Evolutionary conservation across 768 basidiomycete genomes (phyloP), one percentile per base, ranked within the genome.

Genomic region (Phylloporus arenicola): DNA sequence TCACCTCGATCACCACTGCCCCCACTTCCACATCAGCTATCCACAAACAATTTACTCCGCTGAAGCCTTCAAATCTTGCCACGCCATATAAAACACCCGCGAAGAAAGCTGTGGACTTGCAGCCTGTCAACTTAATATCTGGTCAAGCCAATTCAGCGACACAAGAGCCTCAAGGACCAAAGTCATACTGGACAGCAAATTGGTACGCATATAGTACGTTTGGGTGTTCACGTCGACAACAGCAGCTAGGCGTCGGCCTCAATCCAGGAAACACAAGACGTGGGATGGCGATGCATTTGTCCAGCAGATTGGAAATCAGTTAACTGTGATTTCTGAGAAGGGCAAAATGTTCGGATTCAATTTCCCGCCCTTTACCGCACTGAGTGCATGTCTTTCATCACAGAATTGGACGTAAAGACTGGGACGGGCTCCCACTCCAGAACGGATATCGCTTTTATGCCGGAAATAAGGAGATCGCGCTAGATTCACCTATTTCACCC

Each of bases 221-320:
- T 51, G 34, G 11, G 35, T 43, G 33, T 14, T 38, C 48, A 51
- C 25, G 29, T 39, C 37, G 44, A 33, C 43, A 47, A 56, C 38
- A 19, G 13, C 40, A 34, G 22, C 6, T 49, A 89, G 90, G 88
- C 78, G 90, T 33, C 87, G 84, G 58, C 79, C 74, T 12, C 80
- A 83, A 59, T 69, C 68, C 5, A 88, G 76, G 71, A 92, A 92
- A 67, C 79, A 90, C 57, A 87, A 88, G 62, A 87, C 83, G 0
- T 93, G 92, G 91, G 90, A 92, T 50, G 89, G 84, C 3, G 88
- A 84, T 54, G 82, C 76, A 8, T 86, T 77, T 65, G 71, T 86
- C 22, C 78, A 80, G 27, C 71, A 74, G 33, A 63, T 67, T 30
- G 74, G 70, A 19, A 74, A 74, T 12, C 79, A 77, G 51, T 61